A percentile compares a stretch with the other conserved stretches of the same genome.
Conservation (phyloP, 768 basidiomycete species). For the Thelephora aurantiotincta region DNA sequence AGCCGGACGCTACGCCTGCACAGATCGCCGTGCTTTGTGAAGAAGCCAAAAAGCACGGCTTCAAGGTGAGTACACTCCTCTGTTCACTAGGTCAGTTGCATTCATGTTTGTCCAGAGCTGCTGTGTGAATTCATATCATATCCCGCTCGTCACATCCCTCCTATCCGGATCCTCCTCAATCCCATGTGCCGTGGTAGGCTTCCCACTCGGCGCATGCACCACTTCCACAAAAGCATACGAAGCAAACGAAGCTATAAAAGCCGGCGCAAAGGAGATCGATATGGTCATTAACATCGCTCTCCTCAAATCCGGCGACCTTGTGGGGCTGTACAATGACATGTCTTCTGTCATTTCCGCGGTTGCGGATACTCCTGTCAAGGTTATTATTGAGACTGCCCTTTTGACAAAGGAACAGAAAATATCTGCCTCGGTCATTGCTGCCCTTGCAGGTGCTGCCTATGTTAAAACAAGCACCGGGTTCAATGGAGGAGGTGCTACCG, state of each 20-base stretch:
- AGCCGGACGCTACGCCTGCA: constrained; percentile 29
- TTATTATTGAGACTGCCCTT: constrained; percentile 38
- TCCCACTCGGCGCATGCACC: constrained; percentile 34
- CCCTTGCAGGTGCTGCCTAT: constrained; percentile 35
- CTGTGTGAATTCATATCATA: constrained; percentile 34
- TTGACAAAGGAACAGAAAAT: constrained; percentile 31
- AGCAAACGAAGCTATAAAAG: constrained; percentile 27
- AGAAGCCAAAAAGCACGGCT: constrained; percentile 31
- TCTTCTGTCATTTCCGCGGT: constrained; percentile 23
- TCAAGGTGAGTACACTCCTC: constrained; percentile 24
- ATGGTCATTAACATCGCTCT: constrained; percentile 36
- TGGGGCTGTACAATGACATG: constrained; percentile 26
- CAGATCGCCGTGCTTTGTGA: constrained; percentile 34
- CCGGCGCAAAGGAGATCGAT: constrained; percentile 37
- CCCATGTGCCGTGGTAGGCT: constrained; percentile 35
- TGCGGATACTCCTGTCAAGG: constrained; percentile 25
- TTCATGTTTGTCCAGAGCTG: constrained; percentile 23
- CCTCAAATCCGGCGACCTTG: constrained; percentile 25
- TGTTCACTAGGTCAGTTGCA: not conserved
- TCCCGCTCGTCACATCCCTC: constrained; percentile 25
- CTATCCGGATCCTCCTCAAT: constrained; percentile 24
- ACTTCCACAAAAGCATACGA: constrained; percentile 32
- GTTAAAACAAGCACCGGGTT: constrained; percentile 46
- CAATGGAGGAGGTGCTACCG: constrained; percentile 29
- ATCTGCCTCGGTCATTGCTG: constrained; percentile 29